A percentile compares a stretch with the other conserved stretches of the same genome.
Conservation (phyloP, 1,139 yeast species). For the Schwanniomyces etchellsii region DNA sequence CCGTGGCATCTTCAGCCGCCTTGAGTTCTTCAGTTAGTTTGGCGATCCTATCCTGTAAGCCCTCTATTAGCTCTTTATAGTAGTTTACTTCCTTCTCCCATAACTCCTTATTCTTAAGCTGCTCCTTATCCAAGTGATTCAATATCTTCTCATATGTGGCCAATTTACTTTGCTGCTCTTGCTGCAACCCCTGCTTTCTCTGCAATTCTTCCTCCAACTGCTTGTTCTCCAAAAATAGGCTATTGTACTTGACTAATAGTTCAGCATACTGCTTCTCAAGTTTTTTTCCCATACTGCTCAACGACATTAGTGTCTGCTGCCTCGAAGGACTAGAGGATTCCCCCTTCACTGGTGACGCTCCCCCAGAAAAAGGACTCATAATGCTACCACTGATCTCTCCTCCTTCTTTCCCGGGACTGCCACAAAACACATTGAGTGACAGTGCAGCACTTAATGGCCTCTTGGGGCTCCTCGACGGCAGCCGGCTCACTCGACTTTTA, state of each 20-base stretch:
- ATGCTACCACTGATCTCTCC: too few species aligned
- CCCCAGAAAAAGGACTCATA: too few species aligned
- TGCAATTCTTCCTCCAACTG: constrained; percentile 19
- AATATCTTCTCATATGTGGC: constrained; percentile 16
- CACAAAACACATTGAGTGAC: constrained; percentile 8
- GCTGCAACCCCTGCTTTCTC: constrained; percentile 12
- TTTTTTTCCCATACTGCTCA: constrained; percentile 10
- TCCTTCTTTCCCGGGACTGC: constrained; percentile 3
- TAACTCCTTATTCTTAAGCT: constrained; percentile 20
- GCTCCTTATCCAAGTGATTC: constrained; percentile 16
- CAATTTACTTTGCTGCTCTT: constrained; percentile 15
- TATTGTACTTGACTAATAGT: constrained; percentile 16
- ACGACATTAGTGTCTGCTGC: constrained; percentile 4
- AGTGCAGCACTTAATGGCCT: constrained; percentile 7
- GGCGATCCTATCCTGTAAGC: constrained; percentile 23
- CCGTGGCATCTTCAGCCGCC: constrained; percentile 4
- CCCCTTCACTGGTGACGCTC: constrained; percentile 3
- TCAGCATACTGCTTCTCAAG: constrained; percentile 27
- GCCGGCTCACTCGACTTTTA: constrained; percentile 2
- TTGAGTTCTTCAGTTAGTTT: constrained; percentile 19
- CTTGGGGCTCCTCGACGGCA: constrained; percentile 4
- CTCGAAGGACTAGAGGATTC: constrained; percentile 6
- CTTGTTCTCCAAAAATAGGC: constrained; percentile 14
- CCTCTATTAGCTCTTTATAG: constrained; percentile 29
- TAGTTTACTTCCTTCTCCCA: constrained; percentile 24